These are phyloP conservation scores for Furcasterigmium furcatum DNA, from an alignment of 2,329 filamentous ascomycete genomes.

Conservation along the genomic window DNA sequence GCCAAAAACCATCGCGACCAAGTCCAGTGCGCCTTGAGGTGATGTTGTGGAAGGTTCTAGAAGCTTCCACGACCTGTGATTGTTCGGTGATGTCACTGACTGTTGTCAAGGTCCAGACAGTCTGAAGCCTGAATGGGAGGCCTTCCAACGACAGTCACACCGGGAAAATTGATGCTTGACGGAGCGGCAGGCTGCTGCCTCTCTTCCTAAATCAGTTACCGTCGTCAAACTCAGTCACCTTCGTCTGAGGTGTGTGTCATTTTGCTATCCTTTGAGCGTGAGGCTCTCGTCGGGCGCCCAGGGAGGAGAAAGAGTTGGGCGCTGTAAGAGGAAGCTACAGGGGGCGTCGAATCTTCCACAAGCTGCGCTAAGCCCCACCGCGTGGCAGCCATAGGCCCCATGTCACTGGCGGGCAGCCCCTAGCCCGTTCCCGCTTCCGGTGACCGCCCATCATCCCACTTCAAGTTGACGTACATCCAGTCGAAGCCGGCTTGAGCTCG, in stretches of 20 bases:
- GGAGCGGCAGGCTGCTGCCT: neutral
- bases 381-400: too few relatives aligned
- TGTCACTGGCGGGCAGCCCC: neutral
- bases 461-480: too few relatives aligned
- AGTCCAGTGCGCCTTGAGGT: too few relatives aligned
- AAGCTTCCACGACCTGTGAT: constrained; percentile 20
- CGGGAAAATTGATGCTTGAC: neutral
- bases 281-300: too few relatives aligned
- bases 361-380: constrained; percentile 6
- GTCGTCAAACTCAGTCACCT: neutral
- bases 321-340: neutral
- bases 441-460: neutral
- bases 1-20: too few relatives aligned
- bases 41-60: constrained; percentile 28
- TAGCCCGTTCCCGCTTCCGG: neutral
- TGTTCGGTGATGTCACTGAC: constrained; percentile 5
- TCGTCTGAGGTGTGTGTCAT: neutral
- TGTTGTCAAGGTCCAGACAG: too few relatives aligned
- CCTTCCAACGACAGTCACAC: neutral
- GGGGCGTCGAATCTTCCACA: constrained; percentile 18
- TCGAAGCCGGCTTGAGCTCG: too few relatives aligned
- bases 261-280: neutral
- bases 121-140: too few relatives aligned
- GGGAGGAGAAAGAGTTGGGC: neutral
- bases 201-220: neutral